Evolutionary conservation across 257 asterid species (phyloP).

Genomic region (Orobanche coerulescens): DNA sequence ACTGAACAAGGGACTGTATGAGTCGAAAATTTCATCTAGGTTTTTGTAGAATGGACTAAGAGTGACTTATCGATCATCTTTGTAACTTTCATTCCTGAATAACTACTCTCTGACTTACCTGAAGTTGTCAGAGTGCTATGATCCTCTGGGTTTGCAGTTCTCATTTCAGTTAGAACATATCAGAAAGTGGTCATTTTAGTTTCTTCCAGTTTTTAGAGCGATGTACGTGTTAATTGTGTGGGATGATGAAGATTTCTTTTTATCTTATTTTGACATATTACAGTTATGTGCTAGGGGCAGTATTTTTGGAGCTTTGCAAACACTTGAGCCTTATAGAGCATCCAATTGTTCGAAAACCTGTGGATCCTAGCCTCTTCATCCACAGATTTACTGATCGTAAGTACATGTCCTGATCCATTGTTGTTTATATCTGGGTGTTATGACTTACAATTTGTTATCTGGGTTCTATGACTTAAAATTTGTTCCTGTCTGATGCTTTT

Average conservation of each 20-base stretch:
- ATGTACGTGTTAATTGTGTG: background rate
- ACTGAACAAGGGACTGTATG: background rate
- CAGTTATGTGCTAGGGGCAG: constrained; percentile 88
- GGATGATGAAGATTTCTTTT: constrained; percentile 6
- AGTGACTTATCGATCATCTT: background rate
- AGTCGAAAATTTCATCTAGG: background rate
- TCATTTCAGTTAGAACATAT: background rate
- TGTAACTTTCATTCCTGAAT: background rate
- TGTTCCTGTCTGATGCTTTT: background rate
- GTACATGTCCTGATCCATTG: constrained; percentile 19
- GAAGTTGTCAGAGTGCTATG: background rate
- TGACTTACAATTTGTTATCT: background rate
- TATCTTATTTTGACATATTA: constrained; percentile 8
- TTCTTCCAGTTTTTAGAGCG: background rate
- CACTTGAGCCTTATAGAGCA: constrained; percentile 59
- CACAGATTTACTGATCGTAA: constrained; percentile 73
- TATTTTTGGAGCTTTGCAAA: constrained; percentile 82
- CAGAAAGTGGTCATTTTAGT: background rate
- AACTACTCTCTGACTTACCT: background rate
- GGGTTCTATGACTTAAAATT: background rate
- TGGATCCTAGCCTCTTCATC: constrained; percentile 91
- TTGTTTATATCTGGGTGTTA: constrained; percentile 3
- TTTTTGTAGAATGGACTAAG: constrained; percentile 1
- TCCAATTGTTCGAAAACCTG: constrained; percentile 68
- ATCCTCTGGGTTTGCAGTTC: background rate